A percentile compares a stretch with the other conserved stretches of the same genome.
These are phyloP conservation scores for Lyophyllum shimeji DNA, from an alignment of 768 basidiomycete genomes.

Conservation along the genomic window DNA sequence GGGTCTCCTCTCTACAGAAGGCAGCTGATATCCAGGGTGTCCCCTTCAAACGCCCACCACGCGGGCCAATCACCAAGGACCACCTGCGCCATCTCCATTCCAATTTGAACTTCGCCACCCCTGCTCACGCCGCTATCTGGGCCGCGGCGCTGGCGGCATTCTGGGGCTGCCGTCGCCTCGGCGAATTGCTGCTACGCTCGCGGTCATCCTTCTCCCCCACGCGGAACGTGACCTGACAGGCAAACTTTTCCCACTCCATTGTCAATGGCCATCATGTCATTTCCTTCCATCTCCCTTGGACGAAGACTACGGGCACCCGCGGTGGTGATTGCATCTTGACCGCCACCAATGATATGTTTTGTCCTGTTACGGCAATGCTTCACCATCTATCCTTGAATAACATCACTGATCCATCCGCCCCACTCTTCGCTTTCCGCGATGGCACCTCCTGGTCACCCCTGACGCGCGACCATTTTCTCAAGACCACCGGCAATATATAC, in stretches of 20 bases:
- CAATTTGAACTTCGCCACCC: neutral
- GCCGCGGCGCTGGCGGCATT: slow-evolving; percentile 13
- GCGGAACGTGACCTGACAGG: neutral
- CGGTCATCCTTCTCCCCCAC: neutral
- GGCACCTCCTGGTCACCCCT: no score
- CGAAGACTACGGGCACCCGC: slow-evolving; percentile 5
- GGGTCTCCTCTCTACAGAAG: slow-evolving; percentile 1
- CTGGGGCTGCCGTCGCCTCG: slow-evolving; percentile 1
- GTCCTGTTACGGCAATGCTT: slow-evolving; percentile 17
- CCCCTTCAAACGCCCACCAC: slow-evolving; percentile 7
- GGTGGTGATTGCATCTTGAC: slow-evolving; percentile 16
- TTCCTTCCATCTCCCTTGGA: slow-evolving; percentile 18
- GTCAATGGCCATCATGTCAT: neutral
- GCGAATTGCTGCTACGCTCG: neutral
- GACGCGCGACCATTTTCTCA: no score
- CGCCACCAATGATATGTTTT: slow-evolving; percentile 7
- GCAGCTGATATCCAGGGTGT: neutral
- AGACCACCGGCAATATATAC: no score
- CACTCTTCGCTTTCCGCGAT: slow-evolving; percentile 17
- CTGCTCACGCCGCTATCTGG: slow-evolving; percentile 14
- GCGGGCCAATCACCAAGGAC: slow-evolving; percentile 4
- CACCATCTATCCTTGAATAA: slow-evolving; percentile 13
- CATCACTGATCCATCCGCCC: neutral
- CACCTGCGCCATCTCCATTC: slow-evolving; percentile 8
- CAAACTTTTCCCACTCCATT: neutral